Percentiles rank a stretch among this genome's conserved stretches.
These are phyloP conservation scores for Metarhizium album DNA, from an alignment of 2,329 filamentous ascomycete species.

Conservation along the genomic window DNA sequence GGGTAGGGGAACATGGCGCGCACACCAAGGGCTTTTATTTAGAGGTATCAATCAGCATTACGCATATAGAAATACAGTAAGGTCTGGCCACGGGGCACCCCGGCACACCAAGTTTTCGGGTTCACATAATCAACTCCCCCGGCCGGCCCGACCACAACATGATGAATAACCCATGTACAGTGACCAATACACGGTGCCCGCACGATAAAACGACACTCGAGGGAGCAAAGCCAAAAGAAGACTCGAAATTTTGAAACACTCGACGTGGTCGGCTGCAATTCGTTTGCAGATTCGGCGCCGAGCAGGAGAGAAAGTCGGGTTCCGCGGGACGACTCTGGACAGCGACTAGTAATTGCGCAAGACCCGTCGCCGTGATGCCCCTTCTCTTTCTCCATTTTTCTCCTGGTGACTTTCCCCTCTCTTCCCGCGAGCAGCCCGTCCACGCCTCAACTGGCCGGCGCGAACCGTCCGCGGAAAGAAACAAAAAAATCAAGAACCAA, in stretches of 20 bases:
- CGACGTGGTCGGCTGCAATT: conserved; percentile 1
- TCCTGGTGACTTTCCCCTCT: not conserved
- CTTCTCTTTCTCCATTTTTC: not conserved
- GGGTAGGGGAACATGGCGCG: not conserved
- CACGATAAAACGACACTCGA: not conserved
- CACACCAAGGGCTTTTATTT: not conserved
- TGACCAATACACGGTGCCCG: conserved; percentile 1
- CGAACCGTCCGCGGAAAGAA: not conserved
- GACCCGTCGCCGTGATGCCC: not conserved
- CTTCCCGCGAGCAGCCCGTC: not conserved
- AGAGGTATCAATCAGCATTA: conserved; percentile 15
- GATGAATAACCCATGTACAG: not conserved
- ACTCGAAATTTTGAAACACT: not conserved
- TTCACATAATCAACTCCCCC: not conserved
- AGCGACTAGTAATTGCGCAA: not conserved
- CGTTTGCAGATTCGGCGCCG: not conserved
- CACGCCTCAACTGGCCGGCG: not conserved
- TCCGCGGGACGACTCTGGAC: not conserved
- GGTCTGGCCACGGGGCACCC: conserved; percentile 10
- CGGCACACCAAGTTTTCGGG: not conserved
- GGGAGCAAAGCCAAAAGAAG: no score
- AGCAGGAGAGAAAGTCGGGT: not conserved
- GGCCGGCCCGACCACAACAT: conserved; percentile 2
- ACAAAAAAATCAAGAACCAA: no score
- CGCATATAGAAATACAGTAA: conserved; percentile 16